Evolutionary conservation across 2,329 filamentous ascomycete genomes (phyloP).

Genomic region (Coniochaeta hoffmannii): DNA sequence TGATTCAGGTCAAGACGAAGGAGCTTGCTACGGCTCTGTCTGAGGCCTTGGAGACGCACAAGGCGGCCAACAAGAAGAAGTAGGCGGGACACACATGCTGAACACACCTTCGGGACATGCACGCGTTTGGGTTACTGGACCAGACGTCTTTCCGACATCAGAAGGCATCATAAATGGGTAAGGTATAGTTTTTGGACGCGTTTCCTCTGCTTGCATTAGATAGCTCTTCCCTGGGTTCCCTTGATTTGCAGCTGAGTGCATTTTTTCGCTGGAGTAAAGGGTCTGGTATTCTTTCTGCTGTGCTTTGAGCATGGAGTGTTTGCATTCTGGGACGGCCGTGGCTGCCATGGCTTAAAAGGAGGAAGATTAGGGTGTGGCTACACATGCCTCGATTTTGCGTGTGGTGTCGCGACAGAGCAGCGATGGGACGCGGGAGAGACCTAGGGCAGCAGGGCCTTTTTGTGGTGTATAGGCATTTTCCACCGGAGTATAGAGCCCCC

Average conservation of each 20-base stretch:
- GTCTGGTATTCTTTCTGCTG: background rate
- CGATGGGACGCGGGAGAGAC: background rate
- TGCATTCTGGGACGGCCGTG: background rate
- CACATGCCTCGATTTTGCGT: background rate
- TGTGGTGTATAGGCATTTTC: background rate
- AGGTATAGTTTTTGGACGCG: background rate
- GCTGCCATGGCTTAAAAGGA: background rate
- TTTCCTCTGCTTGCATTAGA: background rate
- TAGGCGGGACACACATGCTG: background rate
- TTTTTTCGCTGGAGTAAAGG: background rate
- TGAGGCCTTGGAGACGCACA: conserved; percentile 42
- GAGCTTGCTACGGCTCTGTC: conserved; percentile 49
- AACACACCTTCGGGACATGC: background rate
- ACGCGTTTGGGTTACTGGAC: background rate
- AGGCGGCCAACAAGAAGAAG: conserved; percentile 45
- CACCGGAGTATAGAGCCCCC: background rate
- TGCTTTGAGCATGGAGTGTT: background rate
- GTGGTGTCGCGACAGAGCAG: background rate
- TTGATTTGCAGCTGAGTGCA: background rate
- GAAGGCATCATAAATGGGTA: background rate
- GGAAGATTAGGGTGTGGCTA: background rate
- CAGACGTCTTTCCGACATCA: background rate
- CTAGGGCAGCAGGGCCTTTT: background rate
- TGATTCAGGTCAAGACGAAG: conserved; percentile 62
- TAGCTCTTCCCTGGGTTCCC: background rate